Conservation (phyloP, 2,329 filamentous ascomycete genomes). For the Niveomyces coronatus region DNA sequence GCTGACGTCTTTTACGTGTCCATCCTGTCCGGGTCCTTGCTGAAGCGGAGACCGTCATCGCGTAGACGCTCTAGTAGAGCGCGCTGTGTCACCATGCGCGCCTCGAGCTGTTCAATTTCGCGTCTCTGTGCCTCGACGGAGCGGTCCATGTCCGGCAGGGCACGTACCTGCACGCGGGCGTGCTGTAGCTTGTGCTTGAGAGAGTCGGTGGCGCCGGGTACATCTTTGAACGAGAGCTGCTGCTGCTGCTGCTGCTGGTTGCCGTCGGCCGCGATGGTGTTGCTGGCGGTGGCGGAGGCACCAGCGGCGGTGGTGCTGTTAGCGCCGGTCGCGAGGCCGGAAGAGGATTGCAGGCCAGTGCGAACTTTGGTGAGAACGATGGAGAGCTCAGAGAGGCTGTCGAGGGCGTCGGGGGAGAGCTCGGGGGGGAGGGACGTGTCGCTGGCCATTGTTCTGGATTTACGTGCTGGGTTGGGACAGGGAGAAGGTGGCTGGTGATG, state of each 20-base stretch:
- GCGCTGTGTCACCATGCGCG: conserved; percentile 51
- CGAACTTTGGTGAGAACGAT: conserved; percentile 67
- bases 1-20: conserved; percentile 28
- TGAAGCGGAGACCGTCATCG: conserved; percentile 36
- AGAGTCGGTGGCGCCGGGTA: conserved; percentile 65
- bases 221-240: conserved; percentile 54
- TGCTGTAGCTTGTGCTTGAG: conserved; percentile 78
- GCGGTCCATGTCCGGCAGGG: conserved; percentile 60
- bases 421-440: conserved; percentile 43
- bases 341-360: conserved; percentile 31
- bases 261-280: too few relatives aligned
- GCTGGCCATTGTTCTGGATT: conserved; percentile 19
- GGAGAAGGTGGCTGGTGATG: not conserved
- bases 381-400: conserved; percentile 74
- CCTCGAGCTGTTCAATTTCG: conserved; percentile 59
- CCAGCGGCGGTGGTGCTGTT: conserved; percentile 19
- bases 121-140: conserved; percentile 57
- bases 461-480: too few relatives aligned
- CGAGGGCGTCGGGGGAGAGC: conserved; percentile 73
- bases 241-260: too few relatives aligned
- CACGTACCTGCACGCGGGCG: conserved; percentile 55
- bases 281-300: conserved; percentile 15
- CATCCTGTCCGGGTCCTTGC: conserved; percentile 28
- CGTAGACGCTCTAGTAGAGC: conserved; percentile 44
- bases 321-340: conserved; percentile 28